Percentiles rank a stretch among this genome's conserved stretches.
phyloP scores from a whole-genome alignment of 2,329 filamentous ascomycete genomes.

The Ophiostoma ulmi region DNA sequence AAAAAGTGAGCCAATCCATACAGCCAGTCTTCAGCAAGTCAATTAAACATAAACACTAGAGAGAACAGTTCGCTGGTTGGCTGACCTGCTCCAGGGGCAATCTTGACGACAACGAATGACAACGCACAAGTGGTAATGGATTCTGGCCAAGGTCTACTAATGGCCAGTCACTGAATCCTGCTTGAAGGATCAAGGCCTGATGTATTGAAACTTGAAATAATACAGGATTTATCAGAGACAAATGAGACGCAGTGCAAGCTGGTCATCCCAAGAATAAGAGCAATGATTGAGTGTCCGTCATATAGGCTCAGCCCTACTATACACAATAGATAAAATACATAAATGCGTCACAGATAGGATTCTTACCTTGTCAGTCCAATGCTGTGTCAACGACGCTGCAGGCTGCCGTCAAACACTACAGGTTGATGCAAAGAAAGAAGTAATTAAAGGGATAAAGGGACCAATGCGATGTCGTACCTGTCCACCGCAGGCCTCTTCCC shows the following conservation, averaged over 20 bases:
- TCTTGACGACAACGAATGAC: neutral
- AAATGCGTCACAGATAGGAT: neutral
- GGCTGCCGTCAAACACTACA: neutral
- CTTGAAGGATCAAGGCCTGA: no score
- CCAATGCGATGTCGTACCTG: neutral
- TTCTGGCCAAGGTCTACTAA: no score
- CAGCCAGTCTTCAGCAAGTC: neutral
- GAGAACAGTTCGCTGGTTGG: neutral
- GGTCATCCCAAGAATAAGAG: no score
- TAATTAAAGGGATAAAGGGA: neutral
- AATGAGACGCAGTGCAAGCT: no score
- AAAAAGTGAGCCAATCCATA: no score
- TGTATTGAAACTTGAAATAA: no score
- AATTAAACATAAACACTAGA: neutral
- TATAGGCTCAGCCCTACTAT: neutral
- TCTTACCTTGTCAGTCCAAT: neutral
- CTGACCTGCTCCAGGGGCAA: neutral
- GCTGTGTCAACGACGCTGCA: neutral
- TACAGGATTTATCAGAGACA: no score
- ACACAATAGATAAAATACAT: neutral
- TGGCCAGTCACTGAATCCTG: no score
- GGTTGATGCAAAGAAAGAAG: neutral
- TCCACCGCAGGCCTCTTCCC: neutral
- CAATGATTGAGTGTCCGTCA: no score
- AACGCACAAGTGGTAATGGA: neutral